Evolutionary conservation across 768 basidiomycete genomes (phyloP).

Genomic region (Rhodotorula taiwanensis): DNA sequence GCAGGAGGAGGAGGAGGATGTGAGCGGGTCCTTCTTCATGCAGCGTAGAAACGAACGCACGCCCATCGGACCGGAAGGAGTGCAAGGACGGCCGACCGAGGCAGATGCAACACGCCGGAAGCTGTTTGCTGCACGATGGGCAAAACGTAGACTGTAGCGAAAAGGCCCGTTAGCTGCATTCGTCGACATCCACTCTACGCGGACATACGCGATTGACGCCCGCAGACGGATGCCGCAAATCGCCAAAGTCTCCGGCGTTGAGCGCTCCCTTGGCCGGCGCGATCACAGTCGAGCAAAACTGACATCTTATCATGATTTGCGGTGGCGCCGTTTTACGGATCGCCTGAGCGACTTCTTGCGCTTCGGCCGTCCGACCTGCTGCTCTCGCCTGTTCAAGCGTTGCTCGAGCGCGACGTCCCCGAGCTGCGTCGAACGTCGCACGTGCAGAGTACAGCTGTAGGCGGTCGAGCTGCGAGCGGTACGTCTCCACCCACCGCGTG

Average conservation of each 20-base stretch:
- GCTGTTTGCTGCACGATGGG: constrained; percentile 33
- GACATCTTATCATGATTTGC: constrained; percentile 25
- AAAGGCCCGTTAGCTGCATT: neutral
- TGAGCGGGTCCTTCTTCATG: neutral
- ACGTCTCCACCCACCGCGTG: constrained; percentile 33
- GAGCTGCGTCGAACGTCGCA: constrained; percentile 25
- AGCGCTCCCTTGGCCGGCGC: neutral
- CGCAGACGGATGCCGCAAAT: constrained; percentile 6
- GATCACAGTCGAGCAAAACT: constrained; percentile 28
- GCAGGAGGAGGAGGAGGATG: no score
- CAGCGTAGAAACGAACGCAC: constrained; percentile 1
- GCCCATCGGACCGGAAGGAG: constrained; percentile 24
- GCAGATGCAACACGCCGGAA: constrained; percentile 34
- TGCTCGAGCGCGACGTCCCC: constrained; percentile 10
- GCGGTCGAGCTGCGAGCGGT: constrained; percentile 28
- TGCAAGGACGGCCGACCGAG: constrained; percentile 22
- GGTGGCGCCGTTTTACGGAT: constrained; percentile 20
- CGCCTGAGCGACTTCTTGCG: constrained; percentile 24
- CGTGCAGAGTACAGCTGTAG: constrained; percentile 26
- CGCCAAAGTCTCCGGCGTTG: neutral
- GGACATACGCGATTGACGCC: no score
- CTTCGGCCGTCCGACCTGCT: constrained; percentile 26
- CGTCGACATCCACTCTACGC: fast-evolving
- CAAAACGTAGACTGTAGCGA: constrained; percentile 25
- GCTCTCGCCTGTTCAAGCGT: constrained; percentile 29